Evolutionary conservation across 1,284 basidiomycete species (phyloP).

Genomic region (Apiotrichum laibachii): DNA sequence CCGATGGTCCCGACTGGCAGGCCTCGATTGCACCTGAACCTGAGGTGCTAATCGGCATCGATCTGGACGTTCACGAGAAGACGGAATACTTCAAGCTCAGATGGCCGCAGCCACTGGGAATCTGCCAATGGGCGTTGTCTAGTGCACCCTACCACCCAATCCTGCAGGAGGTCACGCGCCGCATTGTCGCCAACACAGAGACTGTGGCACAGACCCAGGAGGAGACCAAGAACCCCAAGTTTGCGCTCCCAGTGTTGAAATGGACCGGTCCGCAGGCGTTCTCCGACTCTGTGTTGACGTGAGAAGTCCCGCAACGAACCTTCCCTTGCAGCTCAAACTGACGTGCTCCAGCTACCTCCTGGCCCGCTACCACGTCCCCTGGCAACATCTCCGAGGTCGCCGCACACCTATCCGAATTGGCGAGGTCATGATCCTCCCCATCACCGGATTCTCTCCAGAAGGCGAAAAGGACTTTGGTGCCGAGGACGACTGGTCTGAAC

Average conservation of each 20-base stretch:
- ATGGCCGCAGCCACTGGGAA: slow-evolving; percentile 45
- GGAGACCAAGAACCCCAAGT: slow-evolving; percentile 3
- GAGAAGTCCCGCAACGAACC: slow-evolving; percentile 11
- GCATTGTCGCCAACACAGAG: slow-evolving; percentile 43
- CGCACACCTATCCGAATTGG: slow-evolving; percentile 47
- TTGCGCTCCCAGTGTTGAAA: slow-evolving; percentile 45
- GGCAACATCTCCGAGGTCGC: slow-evolving; percentile 46
- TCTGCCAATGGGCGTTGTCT: slow-evolving; percentile 52
- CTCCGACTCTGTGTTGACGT: slow-evolving; percentile 45
- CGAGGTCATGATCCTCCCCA: slow-evolving; percentile 50
- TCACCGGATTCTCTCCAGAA: slow-evolving; percentile 46
- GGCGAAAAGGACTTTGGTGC: slow-evolving; percentile 37
- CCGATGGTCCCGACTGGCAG: slow-evolving; percentile 34
- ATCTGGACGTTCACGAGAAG: slow-evolving; percentile 47
- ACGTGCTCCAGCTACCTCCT: slow-evolving; percentile 40
- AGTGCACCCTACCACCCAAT: slow-evolving; percentile 49
- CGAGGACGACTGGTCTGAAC: slow-evolving; percentile 30
- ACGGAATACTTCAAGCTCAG: slow-evolving; percentile 27
- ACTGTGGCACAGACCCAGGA: neutral
- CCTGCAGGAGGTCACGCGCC: slow-evolving; percentile 46
- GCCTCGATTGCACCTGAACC: slow-evolving; percentile 30
- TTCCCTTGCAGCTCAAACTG: neutral
- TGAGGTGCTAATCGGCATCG: slow-evolving; percentile 47
- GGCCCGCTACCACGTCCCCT: slow-evolving; percentile 45
- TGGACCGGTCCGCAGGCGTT: slow-evolving; percentile 47